Evolutionary conservation across 192 early-diverging fungal genomes (phyloP).

Genomic region (Radiomyces spectabilis): DNA sequence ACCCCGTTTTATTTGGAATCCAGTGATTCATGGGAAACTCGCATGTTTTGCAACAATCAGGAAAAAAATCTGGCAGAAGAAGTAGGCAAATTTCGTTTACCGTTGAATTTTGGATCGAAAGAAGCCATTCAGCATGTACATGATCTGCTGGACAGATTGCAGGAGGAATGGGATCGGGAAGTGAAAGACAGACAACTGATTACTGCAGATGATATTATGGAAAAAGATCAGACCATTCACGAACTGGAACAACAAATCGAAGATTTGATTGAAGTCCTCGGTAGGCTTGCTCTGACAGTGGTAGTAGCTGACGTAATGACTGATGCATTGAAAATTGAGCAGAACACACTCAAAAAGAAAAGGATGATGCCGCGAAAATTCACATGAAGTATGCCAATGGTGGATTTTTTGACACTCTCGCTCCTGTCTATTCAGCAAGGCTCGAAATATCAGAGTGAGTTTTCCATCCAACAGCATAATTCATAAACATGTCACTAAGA

Average conservation of each 20-base stretch:
- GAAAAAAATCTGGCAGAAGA: not conserved
- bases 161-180: slow-evolving; percentile 29
- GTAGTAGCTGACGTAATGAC: not conserved
- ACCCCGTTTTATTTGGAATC: not conserved
- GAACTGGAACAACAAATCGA: slow-evolving; percentile 28
- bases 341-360: slow-evolving; percentile 9
- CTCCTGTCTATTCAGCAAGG: slow-evolving; percentile 23
- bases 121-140: slow-evolving; percentile 15
- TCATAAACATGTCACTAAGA: not conserved
- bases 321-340: not conserved
- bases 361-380: slow-evolving; percentile 11
- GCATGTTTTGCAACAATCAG: not conserved
- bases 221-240: slow-evolving; percentile 42
- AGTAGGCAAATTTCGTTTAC: slow-evolving; percentile 9
- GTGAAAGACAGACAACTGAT: slow-evolving; percentile 7
- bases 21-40: not conserved
- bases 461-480: not conserved
- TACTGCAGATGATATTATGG: slow-evolving; percentile 29
- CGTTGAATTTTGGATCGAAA: slow-evolving; percentile 10
- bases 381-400: slow-evolving; percentile 22
- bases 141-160: slow-evolving; percentile 29
- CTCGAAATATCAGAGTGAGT: slow-evolving; percentile 15
- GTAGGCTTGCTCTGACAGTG: slow-evolving; percentile 9
- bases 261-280: slow-evolving; percentile 18
- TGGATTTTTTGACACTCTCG: slow-evolving; percentile 37